Conservation (phyloP, 1,139 yeast genomes). For the Diutina pseudorugosa region DNA sequence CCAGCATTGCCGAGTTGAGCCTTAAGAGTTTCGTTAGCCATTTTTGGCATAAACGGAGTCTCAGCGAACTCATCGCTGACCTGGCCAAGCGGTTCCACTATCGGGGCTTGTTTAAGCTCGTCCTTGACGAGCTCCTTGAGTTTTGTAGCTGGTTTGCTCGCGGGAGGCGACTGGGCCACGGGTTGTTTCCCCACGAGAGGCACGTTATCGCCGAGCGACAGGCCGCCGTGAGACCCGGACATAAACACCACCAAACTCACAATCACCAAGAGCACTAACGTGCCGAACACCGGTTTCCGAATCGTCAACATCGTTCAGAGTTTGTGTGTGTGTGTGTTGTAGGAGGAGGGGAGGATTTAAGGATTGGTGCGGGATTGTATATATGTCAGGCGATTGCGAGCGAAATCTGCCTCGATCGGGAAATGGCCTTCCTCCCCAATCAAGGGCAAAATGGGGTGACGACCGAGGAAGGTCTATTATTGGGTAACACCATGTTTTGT, state of each 20-base stretch:
- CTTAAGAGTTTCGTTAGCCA: conserved; percentile 51
- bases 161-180: not conserved
- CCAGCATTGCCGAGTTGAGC: conserved; percentile 81
- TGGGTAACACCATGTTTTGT: no score
- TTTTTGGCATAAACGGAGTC: conserved; percentile 73
- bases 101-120: not conserved
- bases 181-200: conserved; percentile 12
- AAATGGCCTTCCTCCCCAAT: not conserved
- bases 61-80: conserved; percentile 16
- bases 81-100: not conserved
- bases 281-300: conserved; percentile 16
- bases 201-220: conserved; percentile 14
- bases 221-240: conserved; percentile 13
- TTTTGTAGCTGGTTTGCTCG: not conserved
- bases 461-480: no score
- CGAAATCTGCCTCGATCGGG: not conserved
- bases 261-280: conserved; percentile 15
- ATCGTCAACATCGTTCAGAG: conserved; percentile 10
- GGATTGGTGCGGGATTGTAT: not conserved
- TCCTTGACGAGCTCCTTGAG: not conserved
- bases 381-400: not conserved
- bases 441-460: no score
- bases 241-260: conserved; percentile 17
- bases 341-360: not conserved
- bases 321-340: not conserved